Conservation (phyloP, 2,329 filamentous ascomycete genomes). For the Fusarium cicatricum region DNA sequence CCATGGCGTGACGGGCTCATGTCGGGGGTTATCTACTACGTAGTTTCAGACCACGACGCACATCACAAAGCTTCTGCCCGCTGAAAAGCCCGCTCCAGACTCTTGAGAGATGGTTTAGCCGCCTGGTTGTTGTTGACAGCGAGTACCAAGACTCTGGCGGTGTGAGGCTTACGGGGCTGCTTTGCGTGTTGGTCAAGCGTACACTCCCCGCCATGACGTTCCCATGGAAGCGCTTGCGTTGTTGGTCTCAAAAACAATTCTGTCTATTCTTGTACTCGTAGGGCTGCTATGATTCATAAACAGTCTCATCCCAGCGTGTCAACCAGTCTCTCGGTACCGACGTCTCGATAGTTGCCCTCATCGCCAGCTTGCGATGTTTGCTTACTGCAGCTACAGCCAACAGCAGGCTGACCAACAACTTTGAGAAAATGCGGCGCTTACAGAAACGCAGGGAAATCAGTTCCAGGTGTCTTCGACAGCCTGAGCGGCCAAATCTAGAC, state of each 20-base stretch:
- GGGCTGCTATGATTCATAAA: conserved; percentile 13
- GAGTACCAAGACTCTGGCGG: neutral
- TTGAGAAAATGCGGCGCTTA: conserved; percentile 30
- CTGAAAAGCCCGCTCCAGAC: neutral
- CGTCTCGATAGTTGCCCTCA: conserved; percentile 14
- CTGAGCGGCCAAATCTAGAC: conserved; percentile 35
- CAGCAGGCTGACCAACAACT: conserved; percentile 9
- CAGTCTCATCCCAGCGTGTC: conserved; percentile 3
- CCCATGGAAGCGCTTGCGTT: conserved; percentile 19
- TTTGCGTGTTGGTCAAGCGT: neutral
- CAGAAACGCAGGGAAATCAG: conserved; percentile 15
- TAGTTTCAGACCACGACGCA: neutral
- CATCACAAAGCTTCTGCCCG: neutral
- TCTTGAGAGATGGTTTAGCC: conserved; percentile 9
- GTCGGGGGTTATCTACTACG: too few relatives aligned
- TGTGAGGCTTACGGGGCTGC: conserved; percentile 1
- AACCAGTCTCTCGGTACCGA: conserved; percentile 15
- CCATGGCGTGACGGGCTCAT: neutral
- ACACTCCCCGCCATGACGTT: neutral
- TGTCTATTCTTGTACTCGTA: conserved; percentile 26
- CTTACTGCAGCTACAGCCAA: conserved; percentile 20
- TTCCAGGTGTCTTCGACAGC: conserved; percentile 11
- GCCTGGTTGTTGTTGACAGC: conserved; percentile 1
- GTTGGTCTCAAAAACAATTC: neutral
- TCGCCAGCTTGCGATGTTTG: conserved; percentile 20